Base-by-base conservation (phyloP, 495 filamentous ascomycete genomes). In the Tetracladium setigerum region DNA sequence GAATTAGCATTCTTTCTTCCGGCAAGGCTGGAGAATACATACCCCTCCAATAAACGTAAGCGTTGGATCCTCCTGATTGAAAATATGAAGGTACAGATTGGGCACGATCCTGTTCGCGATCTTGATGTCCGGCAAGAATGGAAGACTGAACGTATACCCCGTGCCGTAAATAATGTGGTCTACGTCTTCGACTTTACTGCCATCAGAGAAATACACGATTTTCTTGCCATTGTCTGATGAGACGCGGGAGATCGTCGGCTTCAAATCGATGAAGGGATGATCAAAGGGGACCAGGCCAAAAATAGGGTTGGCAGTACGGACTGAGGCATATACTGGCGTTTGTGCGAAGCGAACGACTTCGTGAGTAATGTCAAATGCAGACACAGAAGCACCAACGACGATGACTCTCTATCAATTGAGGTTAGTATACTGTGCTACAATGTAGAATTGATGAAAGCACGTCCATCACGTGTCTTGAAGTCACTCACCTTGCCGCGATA, bases 311-410 rank as follows among this genome's bases (percentile, higher is more conserved):
- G 50, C 35, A 1, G 46, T 41, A 10, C 59, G 54, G 1, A 57
- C 58, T 3, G 63, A 57, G 16, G 65, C 58, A 14, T 67, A 32
- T 1, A 53, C 12, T 38, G 44, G 50, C 14, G 32, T n/a, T 53
- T 60, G 27, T 61, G 60, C 52, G 63, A 64, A 36, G 44, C 50
- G 51, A 62, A 58, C 38, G 56, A 53, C 13, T 22, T 47, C 50
- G 2, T 16, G 5, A 8, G 81, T 79, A 44, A 94, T 83, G 55
- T 95, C 89, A n/a, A 84, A 59, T 2, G 84, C 89, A 0, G 87
- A 92, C 1, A 86, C 81, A 2, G 80, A 78, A 44, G 81, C 87
- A 16, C 89, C 89, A 0, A 95, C 81, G 0, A 94, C 70, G 13
- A 95, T 62, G 16, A 56, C 49, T 46, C 58, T 24, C 45, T 72